These are phyloP conservation scores for Xylaria acuta DNA, from an alignment of 495 filamentous ascomycete genomes.

Conservation along the genomic window DNA sequence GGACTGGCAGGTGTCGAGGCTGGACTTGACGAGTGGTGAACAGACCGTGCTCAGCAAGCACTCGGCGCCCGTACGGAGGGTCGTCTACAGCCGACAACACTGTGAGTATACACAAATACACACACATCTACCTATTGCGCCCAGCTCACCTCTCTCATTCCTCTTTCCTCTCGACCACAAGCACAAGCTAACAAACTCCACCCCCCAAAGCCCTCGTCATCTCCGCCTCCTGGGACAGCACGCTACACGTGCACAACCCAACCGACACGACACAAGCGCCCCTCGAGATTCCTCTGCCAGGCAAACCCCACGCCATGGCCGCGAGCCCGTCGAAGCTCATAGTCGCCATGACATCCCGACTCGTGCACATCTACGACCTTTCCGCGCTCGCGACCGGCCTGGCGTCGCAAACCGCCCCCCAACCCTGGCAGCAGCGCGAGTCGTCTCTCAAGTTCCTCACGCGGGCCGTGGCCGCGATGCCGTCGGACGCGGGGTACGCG, in stretches of 20 bases:
- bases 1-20: constrained; percentile 83
- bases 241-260: constrained; percentile 80
- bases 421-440: constrained; percentile 90
- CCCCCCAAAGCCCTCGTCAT: constrained; percentile 64
- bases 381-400: constrained; percentile 65
- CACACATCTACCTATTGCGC: not conserved
- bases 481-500: constrained; percentile 90
- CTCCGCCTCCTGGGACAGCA: constrained; percentile 92
- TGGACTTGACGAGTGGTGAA: constrained; percentile 73
- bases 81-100: constrained; percentile 80
- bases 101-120: constrained; percentile 49
- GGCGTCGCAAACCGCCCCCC: constrained; percentile 54
- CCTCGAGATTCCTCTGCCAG: constrained; percentile 70
- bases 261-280: constrained; percentile 48
- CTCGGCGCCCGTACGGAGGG: constrained; percentile 74
- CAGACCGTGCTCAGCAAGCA: constrained; percentile 82
- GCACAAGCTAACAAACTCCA: constrained; percentile 25
- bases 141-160: not conserved
- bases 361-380: constrained; percentile 92
- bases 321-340: constrained; percentile 83
- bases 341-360: constrained; percentile 92
- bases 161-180: too few species aligned
- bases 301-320: constrained; percentile 87
- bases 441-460: constrained; percentile 96
- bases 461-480: constrained; percentile 93